Base-by-base conservation (phyloP, 805 yeast genomes). In the Saturnispora halmiae region DNA sequence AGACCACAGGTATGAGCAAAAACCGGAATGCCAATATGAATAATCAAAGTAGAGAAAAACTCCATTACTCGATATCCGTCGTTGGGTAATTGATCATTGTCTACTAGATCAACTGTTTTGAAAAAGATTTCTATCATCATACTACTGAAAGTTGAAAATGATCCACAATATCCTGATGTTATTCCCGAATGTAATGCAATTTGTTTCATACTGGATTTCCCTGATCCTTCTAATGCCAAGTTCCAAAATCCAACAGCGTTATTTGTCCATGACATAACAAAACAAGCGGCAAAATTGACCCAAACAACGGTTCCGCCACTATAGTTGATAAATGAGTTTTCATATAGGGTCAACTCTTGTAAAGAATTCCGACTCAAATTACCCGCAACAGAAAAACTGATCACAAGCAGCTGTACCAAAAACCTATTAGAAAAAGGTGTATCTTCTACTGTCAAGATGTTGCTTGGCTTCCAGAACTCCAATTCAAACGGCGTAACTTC, bases 131-230 rank as follows among this genome's bases (percentile, higher is more conserved):
- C 84, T 5, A 75, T 51, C 2, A 81, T 63, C 44, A 79, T 61
- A 0, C 86, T 64, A 2, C 94, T 79, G 51, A 83, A 84, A 1
- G 95, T 81, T 1, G 95, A 82, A 31, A 80, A 64, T 0, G 86
- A 68, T 0, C 96, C 96, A 59, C 95, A 85, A 52, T 75, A 78
- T 0, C 95, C 96, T 0, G 87, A 75, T 1, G 88, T 74, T 6
- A 83, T 46, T 0, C 83, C 86, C 2, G 66, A 61, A 46, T 73
- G 76, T 1, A 82, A 45, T 0, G 75, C 70, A 8, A 73, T 51
- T 3, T 66, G 51, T 6, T 65, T 72, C 47, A 69, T 73, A 19
- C 44, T 49, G 2, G 36, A 35, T 18, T 46, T 51, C 0, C 28
- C 25, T 3, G 53, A 43, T 11, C 18, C 33, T 15, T 30, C 14